Base-by-base conservation (phyloP, 225 moss, liverwort and hornwort species). In the Rhytidiadelphus loreus region DNA sequence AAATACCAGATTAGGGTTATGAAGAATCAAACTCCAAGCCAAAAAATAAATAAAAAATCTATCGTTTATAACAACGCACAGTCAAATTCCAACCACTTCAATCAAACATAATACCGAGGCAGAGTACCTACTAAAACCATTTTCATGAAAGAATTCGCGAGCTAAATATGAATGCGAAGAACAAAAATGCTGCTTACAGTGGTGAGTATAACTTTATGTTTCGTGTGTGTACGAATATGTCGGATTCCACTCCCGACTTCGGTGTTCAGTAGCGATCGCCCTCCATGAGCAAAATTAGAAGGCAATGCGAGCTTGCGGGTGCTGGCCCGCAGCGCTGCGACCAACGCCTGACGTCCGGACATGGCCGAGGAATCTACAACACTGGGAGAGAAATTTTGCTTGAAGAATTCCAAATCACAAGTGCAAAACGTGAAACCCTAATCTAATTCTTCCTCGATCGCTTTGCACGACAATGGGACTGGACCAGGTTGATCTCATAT, bases 291-390 rank as follows among this genome's bases (percentile, higher is more conserved):
- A 13, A 86, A 80, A 92, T 83, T 89, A 66, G 88, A 86, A 64
- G 86, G 77, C 64, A 79, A 61, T 66, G 93, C 87, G 28, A 89
- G 66, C 85, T 92, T 92, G 82, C 96, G 91, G 53, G 92, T 83
- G 89, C 93, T 89, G 84, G 90, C 92, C 92, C 96, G 94, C 93
- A 98, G 73, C 77, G 90, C 96, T 72, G 91, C 95, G 88, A 93
- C 93, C 93, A 96, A 88, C 89, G 95, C 94, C 96, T 90, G 95
- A 58, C 95, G 91, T 55, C 91, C 94, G 77, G 95, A 94, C 98
- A 98, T 98, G 72, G 76, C 91, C 56, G n/a, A 21, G 33, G 28
- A 80, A 23, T 52, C 62, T 61, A 48, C 64, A 71, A 63, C 30
- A 60, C 57, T 7, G 48, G 32, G 29, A 53, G 60, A 33, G 66